A percentile compares a stretch with the other conserved stretches of the same genome.
These are phyloP conservation scores for Suhomyces yuchorum DNA, from an alignment of 1,139 yeast species.

Conservation along the genomic window DNA sequence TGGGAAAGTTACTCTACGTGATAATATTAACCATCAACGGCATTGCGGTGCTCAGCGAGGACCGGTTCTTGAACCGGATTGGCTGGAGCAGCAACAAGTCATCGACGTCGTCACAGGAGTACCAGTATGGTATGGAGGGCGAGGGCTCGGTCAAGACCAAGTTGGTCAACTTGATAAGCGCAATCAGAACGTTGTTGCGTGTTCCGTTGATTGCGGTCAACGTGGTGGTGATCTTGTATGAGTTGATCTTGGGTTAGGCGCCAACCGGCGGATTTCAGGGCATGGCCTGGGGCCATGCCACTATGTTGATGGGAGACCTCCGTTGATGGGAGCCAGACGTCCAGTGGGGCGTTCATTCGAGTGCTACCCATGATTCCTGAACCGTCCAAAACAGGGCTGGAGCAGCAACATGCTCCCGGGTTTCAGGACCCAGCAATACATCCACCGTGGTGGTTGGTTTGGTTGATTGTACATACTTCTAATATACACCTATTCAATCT, in stretches of 20 bases:
- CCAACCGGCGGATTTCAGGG: not conserved
- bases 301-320: too few relatives aligned
- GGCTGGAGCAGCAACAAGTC: conserved; percentile 44
- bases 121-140: conserved; percentile 27
- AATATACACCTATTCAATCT: conserved; percentile 12
- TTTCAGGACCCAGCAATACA: not conserved
- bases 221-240: conserved; percentile 67
- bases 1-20: conserved; percentile 69
- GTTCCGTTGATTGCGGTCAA: conserved; percentile 74
- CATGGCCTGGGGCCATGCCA: not conserved
- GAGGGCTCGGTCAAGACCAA: conserved; percentile 57
- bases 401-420: too few relatives aligned
- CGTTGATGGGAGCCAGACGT: too few relatives aligned
- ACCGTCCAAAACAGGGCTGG: too few relatives aligned
- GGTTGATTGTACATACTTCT: conserved; percentile 3
- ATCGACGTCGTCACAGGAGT: conserved; percentile 25
- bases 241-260: conserved; percentile 67
- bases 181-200: conserved; percentile 73
- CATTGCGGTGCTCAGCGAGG: conserved; percentile 80
- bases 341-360: too few relatives aligned
- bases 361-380: too few relatives aligned
- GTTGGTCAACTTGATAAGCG: conserved; percentile 64
- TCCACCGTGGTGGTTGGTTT: not conserved
- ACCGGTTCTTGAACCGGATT: conserved; percentile 72
- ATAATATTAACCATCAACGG: conserved; percentile 70